These are phyloP conservation scores for Tetrahymena elliotti DNA, from an alignment of 73 alveolate species.

Conservation along the genomic window DNA sequence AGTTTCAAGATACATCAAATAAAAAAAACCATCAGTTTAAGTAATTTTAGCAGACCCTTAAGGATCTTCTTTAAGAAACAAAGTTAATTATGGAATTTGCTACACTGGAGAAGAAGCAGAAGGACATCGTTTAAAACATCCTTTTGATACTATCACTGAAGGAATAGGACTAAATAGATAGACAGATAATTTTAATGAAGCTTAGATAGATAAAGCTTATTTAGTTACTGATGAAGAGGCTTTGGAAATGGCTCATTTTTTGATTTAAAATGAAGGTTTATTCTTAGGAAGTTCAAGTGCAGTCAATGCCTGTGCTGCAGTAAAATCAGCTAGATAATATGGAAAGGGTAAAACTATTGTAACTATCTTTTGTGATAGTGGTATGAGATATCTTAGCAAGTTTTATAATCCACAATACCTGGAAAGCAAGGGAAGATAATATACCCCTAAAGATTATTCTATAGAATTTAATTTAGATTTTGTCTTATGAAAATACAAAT, in stretches of 20 bases:
- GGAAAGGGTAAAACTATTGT: constrained; percentile 23
- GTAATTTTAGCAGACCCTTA: constrained; percentile 74
- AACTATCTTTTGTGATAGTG: constrained; percentile 37
- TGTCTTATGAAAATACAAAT: not conserved
- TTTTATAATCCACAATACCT: constrained; percentile 27
- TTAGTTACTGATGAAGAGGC: constrained; percentile 54
- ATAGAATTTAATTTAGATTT: not conserved
- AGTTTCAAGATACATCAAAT: constrained; percentile 65
- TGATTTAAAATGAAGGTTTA: constrained; percentile 59
- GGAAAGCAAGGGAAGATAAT: not conserved
- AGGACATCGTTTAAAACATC: constrained; percentile 58
- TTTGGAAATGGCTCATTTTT: constrained; percentile 49
- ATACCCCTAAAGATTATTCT: not conserved
- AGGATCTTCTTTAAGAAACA: constrained; percentile 71
- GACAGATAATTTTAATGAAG: constrained; percentile 46
- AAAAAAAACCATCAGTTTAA: constrained; percentile 40
- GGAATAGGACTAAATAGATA: constrained; percentile 40
- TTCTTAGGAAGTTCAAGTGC: constrained; percentile 71
- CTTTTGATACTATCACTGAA: constrained; percentile 57
- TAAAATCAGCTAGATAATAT: constrained; percentile 36
- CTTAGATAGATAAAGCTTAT: constrained; percentile 70
- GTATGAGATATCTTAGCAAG: constrained; percentile 42
- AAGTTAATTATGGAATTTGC: constrained; percentile 69
- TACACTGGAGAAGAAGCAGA: constrained; percentile 69
- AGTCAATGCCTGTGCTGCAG: constrained; percentile 59